Evolutionary conservation across 2,329 filamentous ascomycete genomes (phyloP), one percentile per base, ranked within the genome.

Genomic region (Chrysoporthe deuterocubensis): DNA sequence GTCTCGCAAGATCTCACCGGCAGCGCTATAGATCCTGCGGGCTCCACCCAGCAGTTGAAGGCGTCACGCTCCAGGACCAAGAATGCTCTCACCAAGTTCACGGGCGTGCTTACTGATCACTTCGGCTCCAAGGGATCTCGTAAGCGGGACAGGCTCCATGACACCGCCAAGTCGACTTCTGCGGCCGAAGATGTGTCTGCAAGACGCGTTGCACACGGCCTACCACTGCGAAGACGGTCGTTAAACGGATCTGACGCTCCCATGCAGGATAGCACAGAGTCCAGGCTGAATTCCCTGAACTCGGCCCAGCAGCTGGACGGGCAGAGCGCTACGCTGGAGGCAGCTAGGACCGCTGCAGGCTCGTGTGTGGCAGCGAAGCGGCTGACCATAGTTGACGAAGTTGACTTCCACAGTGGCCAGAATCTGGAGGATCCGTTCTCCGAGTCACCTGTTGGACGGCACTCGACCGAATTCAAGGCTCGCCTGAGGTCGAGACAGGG

Each of bases 281-380:
- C 4, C n/a, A 43, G 16, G 5, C 11, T 26, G 9, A 3, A 8
- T 21, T 3, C 34, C 5, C 11, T 14, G 18, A 78, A 81, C 52
- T 78, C 81, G 67, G 75, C 75, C 1, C 64, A 72, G 13, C 79
- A 80, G 50, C 70, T 80, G 56, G 73, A 76, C 66, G 77, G 74
- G 63, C 73, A 73, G 34, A 81, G 81, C 66, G 75, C 77, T 5
- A 78, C 77, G 60, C 71, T 71, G n/a, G 73, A 78, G 26, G 70
- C 76, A 14, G 76, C 75, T 2, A 58, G 26, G 46, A 9, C 21
- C 34, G 21, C 26, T 14, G n/a, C 42, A 5, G 57, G 21, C n/a
- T 18, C 21, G 1, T 58, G 34, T 2, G 48, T 43, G 32, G 16
- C 67, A 75, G 40, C 70, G 73, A 63, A 74, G 69, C 61, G 71